Evolutionary conservation across 495 filamentous ascomycete species (phyloP).

Genomic region (Trichoderma parareesei): DNA sequence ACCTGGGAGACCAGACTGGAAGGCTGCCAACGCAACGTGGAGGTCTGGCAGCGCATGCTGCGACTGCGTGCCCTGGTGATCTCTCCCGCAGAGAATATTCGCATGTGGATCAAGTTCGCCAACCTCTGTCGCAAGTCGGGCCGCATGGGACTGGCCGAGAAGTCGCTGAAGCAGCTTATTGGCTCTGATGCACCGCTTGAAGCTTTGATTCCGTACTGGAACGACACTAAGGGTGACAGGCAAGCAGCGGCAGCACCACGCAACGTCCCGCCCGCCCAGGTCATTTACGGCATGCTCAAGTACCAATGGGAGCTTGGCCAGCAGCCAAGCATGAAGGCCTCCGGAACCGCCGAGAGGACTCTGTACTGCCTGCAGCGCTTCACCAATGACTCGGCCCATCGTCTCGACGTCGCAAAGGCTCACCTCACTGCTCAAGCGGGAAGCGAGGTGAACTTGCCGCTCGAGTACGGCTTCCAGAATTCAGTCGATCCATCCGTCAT

Average conservation of each 20-base stretch:
- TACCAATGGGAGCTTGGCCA: constrained; percentile 83
- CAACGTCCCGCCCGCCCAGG: constrained; percentile 55
- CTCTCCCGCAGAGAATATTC: constrained; percentile 80
- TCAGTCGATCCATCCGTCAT: constrained; percentile 37
- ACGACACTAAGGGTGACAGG: constrained; percentile 32
- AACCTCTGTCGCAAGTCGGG: constrained; percentile 95
- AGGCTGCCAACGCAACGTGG: constrained; percentile 92
- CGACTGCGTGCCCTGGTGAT: constrained; percentile 91
- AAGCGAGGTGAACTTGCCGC: constrained; percentile 41
- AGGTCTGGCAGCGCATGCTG: constrained; percentile 97
- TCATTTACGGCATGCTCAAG: constrained; percentile 88
- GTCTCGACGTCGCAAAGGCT: constrained; percentile 49
- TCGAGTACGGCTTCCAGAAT: constrained; percentile 53
- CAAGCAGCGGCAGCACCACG: constrained; percentile 12
- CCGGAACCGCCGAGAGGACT: constrained; percentile 48
- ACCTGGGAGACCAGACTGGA: constrained; percentile 95
- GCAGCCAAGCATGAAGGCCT: constrained; percentile 28
- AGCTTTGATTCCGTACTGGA: constrained; percentile 46
- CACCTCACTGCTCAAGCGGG: constrained; percentile 47
- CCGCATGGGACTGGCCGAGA: constrained; percentile 91
- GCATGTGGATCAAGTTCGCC: constrained; percentile 99
- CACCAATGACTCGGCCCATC: constrained; percentile 66
- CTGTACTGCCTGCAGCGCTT: constrained; percentile 75
- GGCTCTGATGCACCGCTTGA: constrained; percentile 57
- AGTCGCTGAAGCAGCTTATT: constrained; percentile 70